Evolutionary conservation across 208 protist species (phyloP).

Genomic region (Acanthamoeba healyi): DNA sequence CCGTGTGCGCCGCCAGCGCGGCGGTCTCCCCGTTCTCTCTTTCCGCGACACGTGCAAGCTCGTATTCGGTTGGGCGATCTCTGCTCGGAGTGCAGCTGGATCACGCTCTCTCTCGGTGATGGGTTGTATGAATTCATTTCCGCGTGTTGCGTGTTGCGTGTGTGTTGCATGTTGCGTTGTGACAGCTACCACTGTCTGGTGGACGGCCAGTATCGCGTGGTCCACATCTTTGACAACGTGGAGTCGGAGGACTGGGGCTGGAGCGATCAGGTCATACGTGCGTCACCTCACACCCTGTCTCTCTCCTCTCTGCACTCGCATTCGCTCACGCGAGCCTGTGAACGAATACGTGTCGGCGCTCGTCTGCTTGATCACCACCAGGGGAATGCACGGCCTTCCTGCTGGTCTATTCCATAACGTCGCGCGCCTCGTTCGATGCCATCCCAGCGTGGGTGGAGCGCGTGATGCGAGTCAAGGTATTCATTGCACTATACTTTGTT

Average conservation of each 20-base stretch:
- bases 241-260: slow-evolving; percentile 35
- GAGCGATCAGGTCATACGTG: slow-evolving; percentile 23
- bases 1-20: too few relatives aligned
- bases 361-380: too few relatives aligned
- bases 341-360: too few relatives aligned
- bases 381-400: slow-evolving; percentile 3
- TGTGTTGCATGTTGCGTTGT: background rate
- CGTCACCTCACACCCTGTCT: background rate
- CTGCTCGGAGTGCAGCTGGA: too few relatives aligned
- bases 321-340: too few relatives aligned
- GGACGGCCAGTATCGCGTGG: slow-evolving; percentile 20
- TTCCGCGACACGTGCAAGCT: background rate
- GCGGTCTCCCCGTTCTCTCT: too few relatives aligned
- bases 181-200: background rate
- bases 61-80: too few relatives aligned
- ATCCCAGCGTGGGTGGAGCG: background rate
- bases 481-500: too few relatives aligned
- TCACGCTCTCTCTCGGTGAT: too few relatives aligned
- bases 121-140: too few relatives aligned
- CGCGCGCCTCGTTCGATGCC: background rate
- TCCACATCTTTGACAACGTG: slow-evolving; percentile 13
- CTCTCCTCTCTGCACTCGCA: too few relatives aligned
- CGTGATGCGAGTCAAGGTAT: background rate
- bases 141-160: background rate
- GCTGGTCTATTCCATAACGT: slow-evolving; percentile 17